Base-by-base conservation (phyloP, 441 rosid species). In the Bruguiera hainesii region DNA sequence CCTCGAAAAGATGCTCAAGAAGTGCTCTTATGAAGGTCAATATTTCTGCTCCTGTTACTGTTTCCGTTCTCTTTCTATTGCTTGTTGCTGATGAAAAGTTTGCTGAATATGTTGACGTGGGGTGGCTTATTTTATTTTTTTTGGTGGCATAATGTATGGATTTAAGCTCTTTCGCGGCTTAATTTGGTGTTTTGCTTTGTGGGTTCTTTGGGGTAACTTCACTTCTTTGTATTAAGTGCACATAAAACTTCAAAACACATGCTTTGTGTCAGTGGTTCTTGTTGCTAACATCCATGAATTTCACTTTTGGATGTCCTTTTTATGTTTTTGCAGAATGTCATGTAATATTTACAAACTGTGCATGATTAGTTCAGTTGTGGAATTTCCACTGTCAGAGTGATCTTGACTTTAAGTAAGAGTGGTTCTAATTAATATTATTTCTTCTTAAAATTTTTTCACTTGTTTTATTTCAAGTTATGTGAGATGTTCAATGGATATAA, bases 1-100 rank as follows among this genome's bases (percentile, higher is more conserved):
- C 73, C 99, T 91, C 15, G 98, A 90, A 76, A 95, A 87, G 85
- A 95, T 92, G 99, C 98, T 95, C 63, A 92, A 84, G 63, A 90
- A 92, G 75, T 94, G 98, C 61, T 89, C 85, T 19, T 94, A 88
- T 56, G 98, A 90, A 89, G 99, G 98, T 91, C 31, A 50, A 60
- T 50, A 52, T 29, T 16, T 19, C n/a, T 42, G 46, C 52, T 57
- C 0, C 19, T 35, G 65, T 55, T 60, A 48, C 30, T 61, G 9
- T 48, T 62, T 65, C 20, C 35, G n/a, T 30, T 55, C 11, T 56
- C n/a, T 18, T 46, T 53, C 10, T 39, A 26, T 55, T 69, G 64
- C 26, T 70, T 49, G 30, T 63, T 65, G 60, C 9, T 10, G 3
- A 15, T 7, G 2, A 16, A 69, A 56, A 37, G 28, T 23, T 21